Conservation (phyloP, 1,139 yeast genomes). For the Blastobotrys raffinosifermentans region DNA sequence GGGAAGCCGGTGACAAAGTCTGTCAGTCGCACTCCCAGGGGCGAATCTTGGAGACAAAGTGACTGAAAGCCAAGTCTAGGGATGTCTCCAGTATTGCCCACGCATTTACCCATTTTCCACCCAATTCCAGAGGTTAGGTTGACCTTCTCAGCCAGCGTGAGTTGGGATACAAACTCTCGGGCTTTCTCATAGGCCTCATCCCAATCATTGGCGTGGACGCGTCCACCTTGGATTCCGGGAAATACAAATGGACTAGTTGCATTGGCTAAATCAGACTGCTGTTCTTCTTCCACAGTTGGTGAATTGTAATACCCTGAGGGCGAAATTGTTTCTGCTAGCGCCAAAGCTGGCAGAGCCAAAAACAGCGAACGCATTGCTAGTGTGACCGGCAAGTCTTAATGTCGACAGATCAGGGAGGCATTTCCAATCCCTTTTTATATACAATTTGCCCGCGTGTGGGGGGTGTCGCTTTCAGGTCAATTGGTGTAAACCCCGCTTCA, state of each 20-base stretch:
- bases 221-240: constrained; percentile 12
- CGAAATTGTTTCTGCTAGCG: not conserved
- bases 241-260: constrained; percentile 4
- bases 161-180: constrained; percentile 45
- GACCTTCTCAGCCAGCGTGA: constrained; percentile 55
- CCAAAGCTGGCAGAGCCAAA: not conserved
- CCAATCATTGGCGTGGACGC: constrained; percentile 40
- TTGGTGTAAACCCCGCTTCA: too few species aligned
- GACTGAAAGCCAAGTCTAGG: constrained; percentile 52
- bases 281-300: not conserved
- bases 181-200: constrained; percentile 53
- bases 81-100: constrained; percentile 58
- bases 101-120: constrained; percentile 59
- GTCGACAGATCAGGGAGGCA: too few species aligned
- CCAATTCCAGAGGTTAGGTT: constrained; percentile 63
- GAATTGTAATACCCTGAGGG: not conserved
- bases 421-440: too few species aligned
- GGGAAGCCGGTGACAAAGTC: constrained; percentile 56
- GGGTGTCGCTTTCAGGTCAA: too few species aligned
- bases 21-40: constrained; percentile 55
- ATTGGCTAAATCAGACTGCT: not conserved
- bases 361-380: too few species aligned
- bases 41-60: constrained; percentile 62
- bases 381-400: too few species aligned
- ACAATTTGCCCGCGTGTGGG: too few species aligned